Evolutionary conservation across 306 rosid genomes (phyloP).

Genomic region (Casuarina cunninghamiana): DNA sequence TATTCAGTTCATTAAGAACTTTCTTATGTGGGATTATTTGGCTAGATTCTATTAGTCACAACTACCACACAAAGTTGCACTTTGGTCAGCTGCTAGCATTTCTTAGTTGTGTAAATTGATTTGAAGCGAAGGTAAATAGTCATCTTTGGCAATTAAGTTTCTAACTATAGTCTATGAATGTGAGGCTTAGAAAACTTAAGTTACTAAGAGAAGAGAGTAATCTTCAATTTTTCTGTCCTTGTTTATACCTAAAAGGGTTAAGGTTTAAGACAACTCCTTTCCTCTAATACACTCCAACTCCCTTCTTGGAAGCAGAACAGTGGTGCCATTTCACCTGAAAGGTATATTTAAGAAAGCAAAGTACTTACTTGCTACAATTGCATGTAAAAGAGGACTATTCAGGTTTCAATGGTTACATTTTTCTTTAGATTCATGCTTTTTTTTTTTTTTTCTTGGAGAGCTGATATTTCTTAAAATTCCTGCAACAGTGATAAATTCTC

Average conservation of each 20-base stretch:
- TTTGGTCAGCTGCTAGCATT: too few species aligned
- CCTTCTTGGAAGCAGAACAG: neutral
- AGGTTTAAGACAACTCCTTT: too few species aligned
- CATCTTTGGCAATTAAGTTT: too few species aligned
- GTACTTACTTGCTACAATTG: neutral
- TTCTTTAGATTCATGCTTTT: constrained; percentile 29
- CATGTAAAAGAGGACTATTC: neutral
- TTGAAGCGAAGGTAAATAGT: too few species aligned
- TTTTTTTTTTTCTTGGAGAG: constrained; percentile 23
- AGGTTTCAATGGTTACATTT: neutral
- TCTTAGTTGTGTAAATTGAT: too few species aligned
- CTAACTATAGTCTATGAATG: too few species aligned
- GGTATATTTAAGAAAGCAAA: neutral
- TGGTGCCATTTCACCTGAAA: neutral
- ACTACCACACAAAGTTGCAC: too few species aligned
- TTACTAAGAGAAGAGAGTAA: too few species aligned
- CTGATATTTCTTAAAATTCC: constrained; percentile 19
- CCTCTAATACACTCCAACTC: too few species aligned
- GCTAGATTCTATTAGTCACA: neutral
- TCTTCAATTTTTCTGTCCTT: too few species aligned
- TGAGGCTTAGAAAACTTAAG: too few species aligned
- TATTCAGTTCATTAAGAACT: neutral
- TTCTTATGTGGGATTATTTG: neutral
- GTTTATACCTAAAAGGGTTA: too few species aligned
- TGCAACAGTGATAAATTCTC: constrained; percentile 29